A percentile compares a stretch with the other conserved stretches of the same genome.
phyloP scores from a whole-genome alignment of 371 early-diverging fungal species.

The Mucor saturninus region DNA sequence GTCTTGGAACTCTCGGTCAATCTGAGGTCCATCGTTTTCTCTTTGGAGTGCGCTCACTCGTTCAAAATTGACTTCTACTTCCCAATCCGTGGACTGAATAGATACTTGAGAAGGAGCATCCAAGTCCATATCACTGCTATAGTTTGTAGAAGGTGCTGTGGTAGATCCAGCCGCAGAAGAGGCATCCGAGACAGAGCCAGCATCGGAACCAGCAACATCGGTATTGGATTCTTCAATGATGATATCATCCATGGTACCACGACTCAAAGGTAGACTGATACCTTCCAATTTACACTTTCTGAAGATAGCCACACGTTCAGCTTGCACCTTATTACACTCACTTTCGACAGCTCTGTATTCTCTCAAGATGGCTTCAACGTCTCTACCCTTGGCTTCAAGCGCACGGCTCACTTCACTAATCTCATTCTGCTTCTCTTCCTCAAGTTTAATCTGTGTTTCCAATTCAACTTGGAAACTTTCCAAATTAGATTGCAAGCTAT shows the following conservation, averaged over 20 bases:
- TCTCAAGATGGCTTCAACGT: slow-evolving; percentile 71
- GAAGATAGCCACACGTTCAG: slow-evolving; percentile 79
- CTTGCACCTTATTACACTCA: slow-evolving; percentile 74
- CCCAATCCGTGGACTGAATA: slow-evolving; percentile 53
- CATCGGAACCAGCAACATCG: neutral
- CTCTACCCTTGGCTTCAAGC: slow-evolving; percentile 63
- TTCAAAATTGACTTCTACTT: slow-evolving; percentile 66
- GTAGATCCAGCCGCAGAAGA: neutral
- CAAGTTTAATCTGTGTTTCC: slow-evolving; percentile 39
- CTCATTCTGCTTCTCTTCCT: slow-evolving; percentile 58
- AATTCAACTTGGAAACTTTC: slow-evolving; percentile 44
- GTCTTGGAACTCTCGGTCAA: slow-evolving; percentile 75
- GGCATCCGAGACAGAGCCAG: slow-evolving; percentile 6
- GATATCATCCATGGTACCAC: slow-evolving; percentile 73
- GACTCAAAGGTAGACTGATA: slow-evolving; percentile 79
- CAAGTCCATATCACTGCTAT: slow-evolving; percentile 55
- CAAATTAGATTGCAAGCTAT: slow-evolving; percentile 37
- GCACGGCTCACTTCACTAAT: slow-evolving; percentile 66
- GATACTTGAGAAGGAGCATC: slow-evolving; percentile 53
- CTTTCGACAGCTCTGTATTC: slow-evolving; percentile 70
- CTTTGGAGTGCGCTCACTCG: slow-evolving; percentile 55
- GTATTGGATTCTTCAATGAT: slow-evolving; percentile 64
- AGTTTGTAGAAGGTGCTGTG: neutral
- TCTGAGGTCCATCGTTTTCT: slow-evolving; percentile 52
- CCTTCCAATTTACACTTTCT: slow-evolving; percentile 92